phyloP scores from a whole-genome alignment of 2,329 filamentous ascomycete species.

The Penicillium janthinellum region DNA sequence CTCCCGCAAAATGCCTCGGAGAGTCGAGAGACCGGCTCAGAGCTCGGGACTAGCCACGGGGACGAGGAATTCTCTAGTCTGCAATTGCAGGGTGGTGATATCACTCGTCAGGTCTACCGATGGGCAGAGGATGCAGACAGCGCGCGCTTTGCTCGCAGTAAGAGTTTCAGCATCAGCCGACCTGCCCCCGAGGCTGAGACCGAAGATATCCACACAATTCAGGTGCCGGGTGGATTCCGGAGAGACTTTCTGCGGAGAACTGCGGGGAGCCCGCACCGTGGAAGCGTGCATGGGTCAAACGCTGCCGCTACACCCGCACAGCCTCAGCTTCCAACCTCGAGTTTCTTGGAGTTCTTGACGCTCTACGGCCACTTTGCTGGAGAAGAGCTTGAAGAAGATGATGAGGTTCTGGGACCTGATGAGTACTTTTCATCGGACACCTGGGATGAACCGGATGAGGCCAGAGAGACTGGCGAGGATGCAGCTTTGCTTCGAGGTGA shows the following conservation, averaged over 20 bases:
- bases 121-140: slow-evolving; percentile 90
- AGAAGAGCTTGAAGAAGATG: slow-evolving; percentile 94
- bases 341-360: slow-evolving; percentile 92
- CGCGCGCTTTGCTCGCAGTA: slow-evolving; percentile 69
- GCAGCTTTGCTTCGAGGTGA: slow-evolving; percentile 74
- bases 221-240: slow-evolving; percentile 89
- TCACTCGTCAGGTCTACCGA: slow-evolving; percentile 91
- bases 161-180: slow-evolving; percentile 79
- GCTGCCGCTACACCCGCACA: slow-evolving; percentile 42
- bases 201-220: slow-evolving; percentile 85
- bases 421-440: slow-evolving; percentile 88
- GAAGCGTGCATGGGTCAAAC: slow-evolving; percentile 43
- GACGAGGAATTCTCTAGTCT: slow-evolving; percentile 92
- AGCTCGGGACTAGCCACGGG: slow-evolving; percentile 37
- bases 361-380: slow-evolving; percentile 97
- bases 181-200: slow-evolving; percentile 78
- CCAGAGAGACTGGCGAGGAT: slow-evolving; percentile 81
- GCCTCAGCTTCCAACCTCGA: slow-evolving; percentile 77
- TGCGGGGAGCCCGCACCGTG: slow-evolving; percentile 64
- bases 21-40: slow-evolving; percentile 35
- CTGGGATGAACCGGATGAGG: slow-evolving; percentile 58
- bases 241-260: slow-evolving; percentile 82
- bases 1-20: slow-evolving; percentile 57
- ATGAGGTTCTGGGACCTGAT: slow-evolving; percentile 81
- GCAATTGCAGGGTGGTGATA: slow-evolving; percentile 88